These are phyloP conservation scores for Austroboletus festivus DNA, from an alignment of 768 basidiomycete species.

Conservation along the genomic window DNA sequence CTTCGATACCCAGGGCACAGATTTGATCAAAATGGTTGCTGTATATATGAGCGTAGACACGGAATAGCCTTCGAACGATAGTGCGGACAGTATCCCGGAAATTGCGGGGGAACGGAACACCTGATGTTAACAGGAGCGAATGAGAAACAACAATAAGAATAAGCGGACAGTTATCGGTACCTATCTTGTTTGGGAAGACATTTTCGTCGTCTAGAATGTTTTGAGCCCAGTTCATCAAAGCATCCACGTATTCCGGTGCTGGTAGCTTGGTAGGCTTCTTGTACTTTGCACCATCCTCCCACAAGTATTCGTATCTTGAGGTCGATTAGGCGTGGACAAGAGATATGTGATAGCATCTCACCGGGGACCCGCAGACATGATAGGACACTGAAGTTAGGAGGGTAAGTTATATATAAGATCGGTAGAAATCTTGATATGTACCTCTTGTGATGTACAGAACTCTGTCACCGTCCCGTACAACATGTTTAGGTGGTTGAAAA, in stretches of 20 bases:
- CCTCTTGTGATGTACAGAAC: slow-evolving; percentile 94
- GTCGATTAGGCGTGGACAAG: slow-evolving; percentile 4
- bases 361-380: slow-evolving; percentile 96
- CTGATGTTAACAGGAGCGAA: slow-evolving; percentile 39
- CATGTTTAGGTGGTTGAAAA: slow-evolving; percentile 99
- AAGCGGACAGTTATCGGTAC: slow-evolving; percentile 36
- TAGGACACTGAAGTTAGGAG: slow-evolving; percentile 63
- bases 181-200: slow-evolving; percentile 94
- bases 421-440: slow-evolving; percentile 31
- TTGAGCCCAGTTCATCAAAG: slow-evolving; percentile 99
- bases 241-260: slow-evolving; percentile 95
- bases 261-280: slow-evolving; percentile 91
- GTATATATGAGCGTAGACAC: slow-evolving; percentile 98
- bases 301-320: slow-evolving; percentile 88
- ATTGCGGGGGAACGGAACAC: slow-evolving; percentile 85
- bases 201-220: slow-evolving; percentile 86
- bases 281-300: slow-evolving; percentile 88
- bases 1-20: slow-evolving; percentile 97
- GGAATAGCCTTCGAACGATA: slow-evolving; percentile 88
- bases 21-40: slow-evolving; percentile 99
- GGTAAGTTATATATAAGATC: slow-evolving; percentile 9
- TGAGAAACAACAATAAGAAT: slow-evolving; percentile 9
- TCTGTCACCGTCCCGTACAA: slow-evolving; percentile 97
- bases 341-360: slow-evolving; percentile 32
- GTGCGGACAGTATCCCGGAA: slow-evolving; percentile 91